Evolutionary conservation across 345 rosid genomes (phyloP).

Genomic region (Citrus inodora): DNA sequence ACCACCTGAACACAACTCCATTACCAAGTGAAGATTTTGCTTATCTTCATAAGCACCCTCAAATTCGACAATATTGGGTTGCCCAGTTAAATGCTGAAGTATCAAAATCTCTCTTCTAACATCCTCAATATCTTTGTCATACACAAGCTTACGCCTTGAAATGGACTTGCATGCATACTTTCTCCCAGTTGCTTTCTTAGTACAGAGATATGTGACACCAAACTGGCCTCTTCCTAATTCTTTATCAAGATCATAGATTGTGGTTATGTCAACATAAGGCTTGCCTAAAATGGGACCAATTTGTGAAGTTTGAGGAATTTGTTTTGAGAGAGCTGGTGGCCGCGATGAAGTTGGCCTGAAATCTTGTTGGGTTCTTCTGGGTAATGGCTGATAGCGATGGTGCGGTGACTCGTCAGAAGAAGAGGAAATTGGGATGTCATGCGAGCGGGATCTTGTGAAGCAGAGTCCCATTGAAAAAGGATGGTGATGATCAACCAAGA

Average conservation of each 20-base stretch:
- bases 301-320: slow-evolving; percentile 34
- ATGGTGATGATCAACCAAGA: not conserved
- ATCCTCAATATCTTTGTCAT: slow-evolving; percentile 50
- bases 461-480: slow-evolving; percentile 42
- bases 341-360: not conserved
- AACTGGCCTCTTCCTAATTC: slow-evolving; percentile 87
- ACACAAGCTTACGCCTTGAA: slow-evolving; percentile 54
- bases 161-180: slow-evolving; percentile 86
- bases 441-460: slow-evolving; percentile 30
- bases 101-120: slow-evolving; percentile 74
- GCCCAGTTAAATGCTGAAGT: slow-evolving; percentile 77
- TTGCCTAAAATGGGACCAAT: slow-evolving; percentile 49
- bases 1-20: slow-evolving; percentile 96
- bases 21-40: slow-evolving; percentile 60
- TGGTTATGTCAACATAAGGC: slow-evolving; percentile 54
- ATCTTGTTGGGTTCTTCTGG: slow-evolving; percentile 16
- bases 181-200: slow-evolving; percentile 57
- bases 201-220: slow-evolving; percentile 69
- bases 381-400: slow-evolving; percentile 20
- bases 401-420: slow-evolving; percentile 44
- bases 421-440: slow-evolving; percentile 54
- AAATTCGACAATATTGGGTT: slow-evolving; percentile 86
- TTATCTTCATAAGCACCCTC: slow-evolving; percentile 75
- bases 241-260: slow-evolving; percentile 49
- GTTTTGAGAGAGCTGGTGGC: not conserved